Conservation (phyloP, 306 rosid genomes). For the Phaseolus lunatus region DNA sequence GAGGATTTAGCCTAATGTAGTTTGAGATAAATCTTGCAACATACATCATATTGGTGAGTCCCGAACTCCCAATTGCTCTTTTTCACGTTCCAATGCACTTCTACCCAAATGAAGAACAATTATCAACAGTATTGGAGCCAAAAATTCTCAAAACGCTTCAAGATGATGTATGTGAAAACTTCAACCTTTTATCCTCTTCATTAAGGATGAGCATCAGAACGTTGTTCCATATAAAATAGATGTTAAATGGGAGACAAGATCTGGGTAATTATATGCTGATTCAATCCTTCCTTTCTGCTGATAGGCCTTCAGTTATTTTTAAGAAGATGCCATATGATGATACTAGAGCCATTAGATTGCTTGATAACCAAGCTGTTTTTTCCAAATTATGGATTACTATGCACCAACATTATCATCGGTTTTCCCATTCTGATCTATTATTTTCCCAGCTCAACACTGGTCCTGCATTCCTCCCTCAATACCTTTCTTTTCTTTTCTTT, state of each 20-base stretch:
- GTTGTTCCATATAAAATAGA: slow-evolving; percentile 17
- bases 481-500: slow-evolving; percentile 9
- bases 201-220: background rate
- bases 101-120: background rate
- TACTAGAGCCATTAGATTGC: background rate
- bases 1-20: background rate
- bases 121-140: background rate
- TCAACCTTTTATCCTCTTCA: slow-evolving; percentile 19
- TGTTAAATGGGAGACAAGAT: background rate
- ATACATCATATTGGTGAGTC: background rate
- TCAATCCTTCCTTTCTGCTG: background rate
- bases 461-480: background rate
- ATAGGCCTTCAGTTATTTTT: slow-evolving; percentile 22
- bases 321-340: background rate
- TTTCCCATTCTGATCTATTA: slow-evolving; percentile 1
- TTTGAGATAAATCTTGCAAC: background rate
- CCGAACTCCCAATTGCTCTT: background rate
- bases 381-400: background rate
- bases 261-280: background rate
- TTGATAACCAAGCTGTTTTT: background rate
- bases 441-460: background rate
- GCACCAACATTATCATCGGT: background rate
- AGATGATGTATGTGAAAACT: slow-evolving; percentile 9
- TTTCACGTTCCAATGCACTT: background rate
- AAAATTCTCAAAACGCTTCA: background rate